Conservation (phyloP, 169 alveolate species). For the Amoebophrya sp. region DNA sequence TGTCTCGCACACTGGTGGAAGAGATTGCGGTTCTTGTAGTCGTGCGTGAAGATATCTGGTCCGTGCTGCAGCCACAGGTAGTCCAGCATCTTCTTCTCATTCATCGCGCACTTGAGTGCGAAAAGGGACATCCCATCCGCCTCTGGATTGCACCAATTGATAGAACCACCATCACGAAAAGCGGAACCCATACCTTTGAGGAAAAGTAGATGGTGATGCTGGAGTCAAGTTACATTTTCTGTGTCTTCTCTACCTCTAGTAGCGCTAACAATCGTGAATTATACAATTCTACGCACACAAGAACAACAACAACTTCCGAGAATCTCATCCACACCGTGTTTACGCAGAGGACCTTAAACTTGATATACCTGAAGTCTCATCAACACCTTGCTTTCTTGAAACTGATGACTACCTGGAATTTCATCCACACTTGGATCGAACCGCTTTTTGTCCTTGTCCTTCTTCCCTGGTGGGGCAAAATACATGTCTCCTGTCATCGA, state of each 20-base stretch:
- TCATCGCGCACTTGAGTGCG: background rate
- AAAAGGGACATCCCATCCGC: background rate
- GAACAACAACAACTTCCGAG: too few species aligned
- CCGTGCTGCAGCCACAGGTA: background rate
- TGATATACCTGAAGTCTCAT: too few species aligned
- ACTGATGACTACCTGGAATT: background rate
- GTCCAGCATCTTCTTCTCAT: background rate
- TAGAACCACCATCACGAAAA: background rate
- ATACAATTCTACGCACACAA: too few species aligned
- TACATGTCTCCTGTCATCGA: background rate
- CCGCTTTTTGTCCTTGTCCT: background rate
- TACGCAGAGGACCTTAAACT: too few species aligned
- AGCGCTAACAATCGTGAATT: too few species aligned
- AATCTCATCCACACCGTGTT: too few species aligned
- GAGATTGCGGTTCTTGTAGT: background rate
- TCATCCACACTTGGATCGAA: background rate
- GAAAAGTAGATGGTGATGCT: too few species aligned
- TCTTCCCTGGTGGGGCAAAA: background rate
- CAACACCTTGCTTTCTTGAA: too few species aligned
- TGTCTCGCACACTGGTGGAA: background rate
- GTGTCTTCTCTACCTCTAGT: too few species aligned
- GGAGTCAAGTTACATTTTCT: too few species aligned
- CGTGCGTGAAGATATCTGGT: background rate
- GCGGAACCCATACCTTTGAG: background rate
- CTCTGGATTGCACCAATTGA: background rate